Conservation (phyloP, 345 rosid species). For the Alliaria petiolata region DNA sequence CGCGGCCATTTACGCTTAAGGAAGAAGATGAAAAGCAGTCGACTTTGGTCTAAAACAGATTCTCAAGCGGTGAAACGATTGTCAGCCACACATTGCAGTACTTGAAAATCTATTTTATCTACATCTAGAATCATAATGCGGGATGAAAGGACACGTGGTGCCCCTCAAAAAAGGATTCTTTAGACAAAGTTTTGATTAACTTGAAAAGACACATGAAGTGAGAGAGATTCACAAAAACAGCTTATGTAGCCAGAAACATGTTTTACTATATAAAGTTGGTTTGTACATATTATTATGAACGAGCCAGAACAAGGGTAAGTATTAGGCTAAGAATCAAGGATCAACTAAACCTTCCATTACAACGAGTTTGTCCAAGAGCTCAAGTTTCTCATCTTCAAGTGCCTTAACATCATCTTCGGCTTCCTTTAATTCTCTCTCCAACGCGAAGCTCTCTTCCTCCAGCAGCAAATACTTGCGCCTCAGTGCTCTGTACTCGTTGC, state of each 20-base stretch:
- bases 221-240: neutral
- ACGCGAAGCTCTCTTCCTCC: constrained; percentile 67
- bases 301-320: neutral
- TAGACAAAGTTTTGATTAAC: neutral
- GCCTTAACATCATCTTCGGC: constrained; percentile 61
- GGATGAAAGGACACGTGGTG: constrained; percentile 22
- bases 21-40: neutral
- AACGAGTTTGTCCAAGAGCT: constrained; percentile 77
- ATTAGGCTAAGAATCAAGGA: constrained; percentile 35
- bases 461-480: constrained; percentile 69
- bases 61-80: constrained; percentile 22
- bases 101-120: constrained; percentile 11
- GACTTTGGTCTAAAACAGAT: constrained; percentile 21
- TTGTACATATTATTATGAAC: constrained; percentile 25
- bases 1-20: constrained; percentile 16
- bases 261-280: neutral
- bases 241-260: neutral
- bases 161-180: too few relatives aligned
- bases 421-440: constrained; percentile 61
- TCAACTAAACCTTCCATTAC: constrained; percentile 88
- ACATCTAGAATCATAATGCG: neutral
- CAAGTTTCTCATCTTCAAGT: constrained; percentile 73
- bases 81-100: constrained; percentile 21
- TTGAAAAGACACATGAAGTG: neutral
- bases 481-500: constrained; percentile 59